Percentiles rank a stretch among this genome's conserved stretches.
These are phyloP conservation scores for Ceratobasidium theobromae DNA, from an alignment of 1,284 basidiomycete species.

Conservation along the genomic window DNA sequence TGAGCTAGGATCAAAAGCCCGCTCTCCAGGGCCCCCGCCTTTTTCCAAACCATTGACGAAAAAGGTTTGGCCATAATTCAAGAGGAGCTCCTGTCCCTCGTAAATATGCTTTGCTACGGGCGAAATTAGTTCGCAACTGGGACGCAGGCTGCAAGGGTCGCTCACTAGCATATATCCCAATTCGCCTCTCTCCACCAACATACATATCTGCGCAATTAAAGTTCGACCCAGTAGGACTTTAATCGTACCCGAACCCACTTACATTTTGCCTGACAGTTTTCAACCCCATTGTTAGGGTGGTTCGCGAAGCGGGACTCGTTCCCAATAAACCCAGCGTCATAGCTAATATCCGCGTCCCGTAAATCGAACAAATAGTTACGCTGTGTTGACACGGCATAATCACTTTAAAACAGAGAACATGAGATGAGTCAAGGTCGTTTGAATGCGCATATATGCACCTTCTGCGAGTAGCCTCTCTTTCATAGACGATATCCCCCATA, in stretches of 20 bases:
- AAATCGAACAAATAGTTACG: constrained; percentile 13
- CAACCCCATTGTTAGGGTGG: background rate
- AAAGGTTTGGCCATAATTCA: constrained; percentile 1
- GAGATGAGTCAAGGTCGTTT: background rate
- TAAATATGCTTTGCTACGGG: background rate
- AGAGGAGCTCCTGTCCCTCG: background rate
- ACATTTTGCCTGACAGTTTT: constrained; percentile 8
- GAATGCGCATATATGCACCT: background rate
- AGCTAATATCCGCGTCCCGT: background rate
- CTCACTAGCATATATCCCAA: constrained; percentile 19
- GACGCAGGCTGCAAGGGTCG: too few relatives aligned
- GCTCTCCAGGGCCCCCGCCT: background rate
- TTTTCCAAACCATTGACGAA: too few relatives aligned
- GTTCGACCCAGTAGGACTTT: background rate
- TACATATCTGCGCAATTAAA: background rate
- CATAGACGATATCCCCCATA: constrained; percentile 7
- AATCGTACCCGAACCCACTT: too few relatives aligned
- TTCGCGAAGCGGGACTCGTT: constrained; percentile 17
- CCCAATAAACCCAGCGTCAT: background rate
- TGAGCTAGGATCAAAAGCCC: constrained; percentile 1
- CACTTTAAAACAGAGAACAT: background rate
- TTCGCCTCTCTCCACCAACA: background rate
- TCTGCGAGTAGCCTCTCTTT: background rate
- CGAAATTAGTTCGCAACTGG: background rate
- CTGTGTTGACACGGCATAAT: background rate